Conservation (phyloP, 176 grass and related monocot species). For the Hordeum marinum region DNA sequence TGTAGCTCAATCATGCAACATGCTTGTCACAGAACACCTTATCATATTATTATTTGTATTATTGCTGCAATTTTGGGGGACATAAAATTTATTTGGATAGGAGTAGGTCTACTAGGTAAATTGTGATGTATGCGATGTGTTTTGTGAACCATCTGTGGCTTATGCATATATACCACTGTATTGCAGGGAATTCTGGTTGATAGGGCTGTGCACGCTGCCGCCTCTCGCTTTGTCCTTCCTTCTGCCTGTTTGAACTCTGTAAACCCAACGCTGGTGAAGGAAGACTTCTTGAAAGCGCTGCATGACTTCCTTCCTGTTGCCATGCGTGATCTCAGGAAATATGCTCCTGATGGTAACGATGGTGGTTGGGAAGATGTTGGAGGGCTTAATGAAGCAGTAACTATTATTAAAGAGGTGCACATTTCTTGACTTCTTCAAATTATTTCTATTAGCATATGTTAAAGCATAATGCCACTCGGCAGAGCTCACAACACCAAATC, state of each 20-base stretch:
- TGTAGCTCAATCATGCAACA: not conserved
- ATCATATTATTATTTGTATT: not conserved
- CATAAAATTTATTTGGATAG: conserved; percentile 8
- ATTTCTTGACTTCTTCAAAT: conserved; percentile 4
- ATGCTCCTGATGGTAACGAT: conserved; percentile 60
- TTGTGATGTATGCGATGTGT: not conserved
- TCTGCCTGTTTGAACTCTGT: conserved; percentile 19
- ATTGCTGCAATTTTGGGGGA: not conserved
- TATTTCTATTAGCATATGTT: conserved; percentile 1
- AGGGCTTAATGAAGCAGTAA: conserved; percentile 69
- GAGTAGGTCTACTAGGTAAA: not conserved
- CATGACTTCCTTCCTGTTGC: conserved; percentile 87
- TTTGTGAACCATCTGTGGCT: conserved; percentile 1
- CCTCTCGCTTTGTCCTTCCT: conserved; percentile 56
- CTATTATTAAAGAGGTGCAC: conserved; percentile 87
- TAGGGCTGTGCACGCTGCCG: conserved; percentile 85
- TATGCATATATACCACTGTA: conserved; percentile 11
- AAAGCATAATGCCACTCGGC: not conserved
- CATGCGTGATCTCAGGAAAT: conserved; percentile 91
- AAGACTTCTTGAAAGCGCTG: conserved; percentile 87
- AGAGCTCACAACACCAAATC: not conserved
- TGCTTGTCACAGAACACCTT: not conserved
- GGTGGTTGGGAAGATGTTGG: conserved; percentile 93
- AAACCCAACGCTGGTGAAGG: conserved; percentile 47
- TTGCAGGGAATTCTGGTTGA: conserved; percentile 88